Base-by-base conservation (phyloP, 129 eudicot species). In the Smallanthus sonchifolius region DNA sequence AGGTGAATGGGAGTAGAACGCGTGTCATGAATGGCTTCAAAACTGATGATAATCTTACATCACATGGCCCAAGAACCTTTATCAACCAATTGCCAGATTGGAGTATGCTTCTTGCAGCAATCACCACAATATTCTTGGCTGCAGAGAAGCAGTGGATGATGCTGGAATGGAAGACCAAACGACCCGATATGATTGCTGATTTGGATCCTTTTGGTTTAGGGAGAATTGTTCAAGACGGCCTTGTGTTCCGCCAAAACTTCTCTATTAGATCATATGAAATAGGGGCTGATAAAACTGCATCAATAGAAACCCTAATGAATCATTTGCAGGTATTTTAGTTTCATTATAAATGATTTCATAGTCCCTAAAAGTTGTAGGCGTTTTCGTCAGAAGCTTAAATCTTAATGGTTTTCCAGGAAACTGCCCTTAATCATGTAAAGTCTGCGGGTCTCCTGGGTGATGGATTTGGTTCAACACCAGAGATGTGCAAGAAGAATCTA, bases 111-210 rank as follows among this genome's bases (percentile, higher is more conserved):
- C 73, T 69, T 47, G 73, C 61, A 10, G 73, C 73, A 8, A 69
- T 69, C 30, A 69, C 73, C 2, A 47, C 73, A 28, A 48, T 69
- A n/a, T 69, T 69, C 37, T 69, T 69, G 30, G 73, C 73, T 45
- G 73, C 73, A 44, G 73, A 69, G 73, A 69, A 69, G 59, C 73
- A 69, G 10, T 69, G 73, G 73, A 69, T 48, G 61, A 47, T 69
- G 73, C 40, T 47, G 42, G 73, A 69, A 34, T 69, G 73, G 73
- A 69, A 69, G 59, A 69, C 44, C 28, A 69, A 69, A 47, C 73
- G 73, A 0, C 73, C 73, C 5, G 73, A 69, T 69, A 69, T 69
- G 73, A 32, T 69, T 69, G 73, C 43, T 47, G 73, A 69, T 32
- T 14, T 69, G 61, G 73, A 69, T 32, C 73, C 73, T 48, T 69